Conservation (phyloP, 148 eudicot species). For the Vaccinium myrtillus region DNA sequence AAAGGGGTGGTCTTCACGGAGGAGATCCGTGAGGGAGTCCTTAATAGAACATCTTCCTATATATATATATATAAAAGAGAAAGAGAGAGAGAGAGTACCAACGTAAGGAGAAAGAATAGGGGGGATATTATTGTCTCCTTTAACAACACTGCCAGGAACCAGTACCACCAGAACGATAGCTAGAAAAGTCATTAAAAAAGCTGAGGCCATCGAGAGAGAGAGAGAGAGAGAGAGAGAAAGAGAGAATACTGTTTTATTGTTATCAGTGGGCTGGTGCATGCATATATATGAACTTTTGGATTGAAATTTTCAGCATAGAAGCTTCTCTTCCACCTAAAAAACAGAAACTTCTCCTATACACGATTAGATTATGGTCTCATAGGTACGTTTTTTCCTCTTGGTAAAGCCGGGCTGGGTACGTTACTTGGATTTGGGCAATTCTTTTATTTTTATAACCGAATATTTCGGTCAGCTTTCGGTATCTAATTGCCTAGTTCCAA, state of each 20-base stretch:
- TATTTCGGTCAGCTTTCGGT: no score
- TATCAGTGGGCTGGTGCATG: not conserved
- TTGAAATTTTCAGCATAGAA: not conserved
- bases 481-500: no score
- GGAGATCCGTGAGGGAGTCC: no score
- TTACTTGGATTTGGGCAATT: not conserved
- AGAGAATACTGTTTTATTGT: not conserved
- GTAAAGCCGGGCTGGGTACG: no score
- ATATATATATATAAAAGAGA: not conserved
- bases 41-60: no score
- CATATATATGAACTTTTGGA: no score
- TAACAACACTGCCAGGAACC: not conserved
- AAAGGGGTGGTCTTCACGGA: no score
- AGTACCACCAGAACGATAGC: not conserved
- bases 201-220: not conserved
- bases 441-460: no score
- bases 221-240: no score
- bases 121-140: not conserved
- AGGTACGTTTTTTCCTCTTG: not conserved
- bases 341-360: not conserved
- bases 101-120: slow-evolving; percentile 1
- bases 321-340: not conserved
- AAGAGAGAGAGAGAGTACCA: not conserved
- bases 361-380: not conserved
- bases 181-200: not conserved